phyloP scores from a whole-genome alignment of 768 basidiomycete species.

The Pluteus cervinus region DNA sequence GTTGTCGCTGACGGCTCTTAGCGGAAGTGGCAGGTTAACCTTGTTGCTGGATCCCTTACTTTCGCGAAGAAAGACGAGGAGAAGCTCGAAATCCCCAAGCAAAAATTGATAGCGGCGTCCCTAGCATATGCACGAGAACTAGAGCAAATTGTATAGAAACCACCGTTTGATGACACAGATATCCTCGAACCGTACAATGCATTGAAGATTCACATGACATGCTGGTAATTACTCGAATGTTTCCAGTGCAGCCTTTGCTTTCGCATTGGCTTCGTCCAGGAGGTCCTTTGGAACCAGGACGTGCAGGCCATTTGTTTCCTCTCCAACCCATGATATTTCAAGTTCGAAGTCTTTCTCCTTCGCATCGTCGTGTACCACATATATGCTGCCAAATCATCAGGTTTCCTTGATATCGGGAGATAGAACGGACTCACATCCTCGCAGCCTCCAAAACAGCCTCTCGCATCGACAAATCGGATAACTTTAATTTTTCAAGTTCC shows the following conservation, averaged over 20 bases:
- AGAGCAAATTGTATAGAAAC: conserved; percentile 81
- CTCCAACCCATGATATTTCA: conserved; percentile 94
- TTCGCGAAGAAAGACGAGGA: conserved; percentile 83
- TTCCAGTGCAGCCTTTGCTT: conserved; percentile 84
- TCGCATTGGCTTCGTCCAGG: conserved; percentile 76
- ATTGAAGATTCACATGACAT: conserved; percentile 8
- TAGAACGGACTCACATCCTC: conserved; percentile 65
- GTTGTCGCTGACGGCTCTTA: conserved; percentile 22
- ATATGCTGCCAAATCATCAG: conserved; percentile 55
- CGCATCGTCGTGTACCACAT: conserved; percentile 94
- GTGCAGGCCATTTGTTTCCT: conserved; percentile 77
- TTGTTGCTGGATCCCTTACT: conserved; percentile 59
- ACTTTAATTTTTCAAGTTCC: conserved; percentile 92
- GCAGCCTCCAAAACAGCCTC: conserved; percentile 93
- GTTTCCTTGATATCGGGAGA: background rate
- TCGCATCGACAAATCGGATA: conserved; percentile 69
- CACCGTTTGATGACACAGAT: conserved; percentile 32
- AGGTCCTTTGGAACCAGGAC: conserved; percentile 82
- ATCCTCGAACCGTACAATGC: conserved; percentile 12
- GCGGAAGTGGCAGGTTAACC: conserved; percentile 83
- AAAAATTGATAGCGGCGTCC: conserved; percentile 74
- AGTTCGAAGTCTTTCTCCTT: conserved; percentile 99
- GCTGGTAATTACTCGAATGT: conserved; percentile 32
- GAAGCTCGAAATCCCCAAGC: conserved; percentile 78
- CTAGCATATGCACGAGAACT: conserved; percentile 80